Evolutionary conservation across 1,284 basidiomycete genomes (phyloP).

Genomic region (Cutaneotrichosporon cutaneum): DNA sequence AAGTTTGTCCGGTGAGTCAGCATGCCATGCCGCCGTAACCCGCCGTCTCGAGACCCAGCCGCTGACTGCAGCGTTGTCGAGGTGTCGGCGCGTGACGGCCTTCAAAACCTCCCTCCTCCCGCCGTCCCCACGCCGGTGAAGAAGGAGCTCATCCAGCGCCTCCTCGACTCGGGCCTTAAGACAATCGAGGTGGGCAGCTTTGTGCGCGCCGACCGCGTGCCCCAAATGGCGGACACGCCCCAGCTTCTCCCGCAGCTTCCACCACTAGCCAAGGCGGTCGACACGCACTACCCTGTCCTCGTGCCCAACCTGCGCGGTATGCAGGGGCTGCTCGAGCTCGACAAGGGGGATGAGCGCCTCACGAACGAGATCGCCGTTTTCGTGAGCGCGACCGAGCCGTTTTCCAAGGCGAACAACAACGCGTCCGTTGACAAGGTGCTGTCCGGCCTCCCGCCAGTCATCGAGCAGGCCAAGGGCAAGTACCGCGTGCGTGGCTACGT

Average conservation of each 20-base stretch:
- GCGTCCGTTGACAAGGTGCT: conserved; percentile 72
- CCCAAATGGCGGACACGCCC: conserved; percentile 79
- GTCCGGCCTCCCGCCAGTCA: conserved; percentile 62
- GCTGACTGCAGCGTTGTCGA: conserved; percentile 67
- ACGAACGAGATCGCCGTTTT: conserved; percentile 88
- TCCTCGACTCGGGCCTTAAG: conserved; percentile 67
- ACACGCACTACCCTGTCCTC: conserved; percentile 75
- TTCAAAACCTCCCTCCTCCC: conserved; percentile 80
- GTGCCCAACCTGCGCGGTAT: conserved; percentile 81
- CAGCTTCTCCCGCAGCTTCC: conserved; percentile 52
- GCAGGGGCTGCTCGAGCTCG: conserved; percentile 61
- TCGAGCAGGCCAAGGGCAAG: conserved; percentile 60
- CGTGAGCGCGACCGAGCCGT: conserved; percentile 78
- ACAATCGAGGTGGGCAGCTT: conserved; percentile 88
- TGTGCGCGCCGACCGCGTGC: conserved; percentile 90
- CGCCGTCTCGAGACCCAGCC: neutral
- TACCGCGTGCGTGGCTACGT: conserved; percentile 84
- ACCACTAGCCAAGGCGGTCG: conserved; percentile 36
- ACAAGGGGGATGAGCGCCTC: conserved; percentile 36
- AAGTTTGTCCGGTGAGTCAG: conserved; percentile 16
- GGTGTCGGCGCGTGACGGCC: conserved; percentile 86
- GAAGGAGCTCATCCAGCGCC: conserved; percentile 73
- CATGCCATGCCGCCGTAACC: neutral
- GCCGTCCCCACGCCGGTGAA: conserved; percentile 73
- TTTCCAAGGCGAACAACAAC: conserved; percentile 83